Conservation (phyloP, 495 filamentous ascomycete genomes). For the Penicillium dipodomyicola region DNA sequence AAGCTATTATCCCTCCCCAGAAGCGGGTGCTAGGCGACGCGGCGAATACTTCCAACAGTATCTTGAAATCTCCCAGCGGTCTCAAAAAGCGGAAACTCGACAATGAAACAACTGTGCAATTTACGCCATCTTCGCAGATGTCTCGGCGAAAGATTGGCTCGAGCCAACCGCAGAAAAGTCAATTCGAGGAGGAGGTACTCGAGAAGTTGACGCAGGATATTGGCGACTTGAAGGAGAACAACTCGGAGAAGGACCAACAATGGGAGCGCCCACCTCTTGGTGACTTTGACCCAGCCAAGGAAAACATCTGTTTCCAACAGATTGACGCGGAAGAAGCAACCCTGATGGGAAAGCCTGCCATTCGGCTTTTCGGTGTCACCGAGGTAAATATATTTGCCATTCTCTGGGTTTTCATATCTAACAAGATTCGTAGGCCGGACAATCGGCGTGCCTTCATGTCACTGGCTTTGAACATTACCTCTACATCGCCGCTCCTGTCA, state of each 20-base stretch:
- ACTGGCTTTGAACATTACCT: constrained; percentile 96
- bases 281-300: constrained; percentile 65
- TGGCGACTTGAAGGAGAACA: constrained; percentile 73
- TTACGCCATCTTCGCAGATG: constrained; percentile 59
- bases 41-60: constrained; percentile 50
- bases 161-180: constrained; percentile 77
- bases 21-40: constrained; percentile 62
- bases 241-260: constrained; percentile 89
- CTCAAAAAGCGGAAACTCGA: constrained; percentile 83
- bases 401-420: not conserved
- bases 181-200: constrained; percentile 89
- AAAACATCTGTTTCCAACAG: constrained; percentile 85
- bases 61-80: constrained; percentile 45
- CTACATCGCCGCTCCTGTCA: constrained; percentile 83
- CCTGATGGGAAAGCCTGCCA: constrained; percentile 62
- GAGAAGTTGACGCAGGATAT: constrained; percentile 95
- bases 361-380: constrained; percentile 97
- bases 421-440: constrained; percentile 56
- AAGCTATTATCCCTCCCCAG: constrained; percentile 46
- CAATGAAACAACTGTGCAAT: constrained; percentile 47
- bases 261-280: constrained; percentile 80
- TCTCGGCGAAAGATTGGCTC: constrained; percentile 59
- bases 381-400: constrained; percentile 50
- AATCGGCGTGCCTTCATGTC: constrained; percentile 93
- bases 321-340: constrained; percentile 93